A percentile compares a stretch with the other conserved stretches of the same genome.
These are phyloP conservation scores for Magnolia kwangsiensis DNA, from an alignment of 164 flowering plant genomes.

Conservation along the genomic window DNA sequence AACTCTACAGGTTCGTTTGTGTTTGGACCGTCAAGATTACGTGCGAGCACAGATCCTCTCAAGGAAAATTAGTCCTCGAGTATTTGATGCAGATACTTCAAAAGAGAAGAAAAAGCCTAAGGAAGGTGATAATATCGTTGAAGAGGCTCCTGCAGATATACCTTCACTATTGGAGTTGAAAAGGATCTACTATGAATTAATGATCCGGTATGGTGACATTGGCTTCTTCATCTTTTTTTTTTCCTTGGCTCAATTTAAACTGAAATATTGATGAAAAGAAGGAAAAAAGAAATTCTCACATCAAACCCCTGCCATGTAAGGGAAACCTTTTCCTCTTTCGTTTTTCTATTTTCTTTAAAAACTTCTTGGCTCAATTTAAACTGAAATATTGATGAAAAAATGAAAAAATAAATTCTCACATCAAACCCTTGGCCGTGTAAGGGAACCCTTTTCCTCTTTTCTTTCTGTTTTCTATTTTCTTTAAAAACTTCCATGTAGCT, in stretches of 20 bases:
- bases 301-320: no score
- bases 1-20: constrained; percentile 68
- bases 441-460: no score
- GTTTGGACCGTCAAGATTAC: constrained; percentile 90
- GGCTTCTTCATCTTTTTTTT: neutral
- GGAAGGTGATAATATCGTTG: constrained; percentile 87
- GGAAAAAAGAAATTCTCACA: neutral
- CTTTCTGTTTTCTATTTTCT: no score
- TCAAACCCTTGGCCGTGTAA: no score
- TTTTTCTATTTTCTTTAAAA: no score
- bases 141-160: constrained; percentile 73
- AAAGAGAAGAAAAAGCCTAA: constrained; percentile 94
- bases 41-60: constrained; percentile 96
- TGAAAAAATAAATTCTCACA: no score
- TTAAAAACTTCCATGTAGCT: no score
- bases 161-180: constrained; percentile 83
- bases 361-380: no score
- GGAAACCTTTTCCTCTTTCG: no score
- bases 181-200: constrained; percentile 76
- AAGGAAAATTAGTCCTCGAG: constrained; percentile 87
- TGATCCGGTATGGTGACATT: constrained; percentile 58
- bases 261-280: neutral
- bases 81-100: constrained; percentile 72
- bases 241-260: neutral
- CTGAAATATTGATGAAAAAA: no score